Conservation (phyloP, 1,139 yeast genomes). For the Geotrichum macrosporum region DNA sequence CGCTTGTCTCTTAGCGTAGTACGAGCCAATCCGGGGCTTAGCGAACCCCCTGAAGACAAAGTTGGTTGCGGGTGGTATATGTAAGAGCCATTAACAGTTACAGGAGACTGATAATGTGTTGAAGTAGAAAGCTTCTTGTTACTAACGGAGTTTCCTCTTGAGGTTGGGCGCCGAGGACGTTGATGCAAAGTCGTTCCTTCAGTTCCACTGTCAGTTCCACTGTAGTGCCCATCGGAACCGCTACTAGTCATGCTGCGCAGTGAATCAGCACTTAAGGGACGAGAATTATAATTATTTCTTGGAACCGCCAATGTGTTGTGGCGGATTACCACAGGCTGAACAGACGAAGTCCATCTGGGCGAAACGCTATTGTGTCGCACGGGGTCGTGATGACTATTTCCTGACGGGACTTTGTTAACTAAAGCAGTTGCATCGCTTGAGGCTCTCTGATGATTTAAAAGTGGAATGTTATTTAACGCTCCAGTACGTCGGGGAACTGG, state of each 20-base stretch:
- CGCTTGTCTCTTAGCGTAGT: conserved; percentile 3
- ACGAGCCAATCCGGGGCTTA: conserved; percentile 1
- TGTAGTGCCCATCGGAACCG: conserved; percentile 3
- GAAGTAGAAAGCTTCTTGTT: neutral
- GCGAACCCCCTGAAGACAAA: neutral
- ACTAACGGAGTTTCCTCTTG: neutral
- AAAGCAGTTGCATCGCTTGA: conserved; percentile 3
- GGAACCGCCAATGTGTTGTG: conserved; percentile 5
- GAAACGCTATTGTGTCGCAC: conserved; percentile 7
- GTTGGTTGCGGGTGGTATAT: conserved; percentile 2
- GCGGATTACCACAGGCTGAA: neutral
- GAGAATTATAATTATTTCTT: neutral
- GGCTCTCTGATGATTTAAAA: conserved; percentile 12
- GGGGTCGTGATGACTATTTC: neutral
- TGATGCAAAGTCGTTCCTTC: conserved; percentile 3
- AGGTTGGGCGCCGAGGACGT: too few species aligned
- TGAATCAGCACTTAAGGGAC: conserved; percentile 16
- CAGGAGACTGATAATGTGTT: neutral
- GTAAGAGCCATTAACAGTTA: conserved; percentile 3
- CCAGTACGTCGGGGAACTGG: conserved; percentile 16
- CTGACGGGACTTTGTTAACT: neutral
- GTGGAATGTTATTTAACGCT: conserved; percentile 12
- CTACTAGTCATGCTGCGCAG: conserved; percentile 6
- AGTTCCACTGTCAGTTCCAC: conserved; percentile 10
- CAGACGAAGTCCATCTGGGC: conserved; percentile 6